Percentiles rank a stretch among this genome's conserved stretches.
phyloP scores from a whole-genome alignment of 331 rosid genomes.

The Rhamnella rubrinervis region DNA sequence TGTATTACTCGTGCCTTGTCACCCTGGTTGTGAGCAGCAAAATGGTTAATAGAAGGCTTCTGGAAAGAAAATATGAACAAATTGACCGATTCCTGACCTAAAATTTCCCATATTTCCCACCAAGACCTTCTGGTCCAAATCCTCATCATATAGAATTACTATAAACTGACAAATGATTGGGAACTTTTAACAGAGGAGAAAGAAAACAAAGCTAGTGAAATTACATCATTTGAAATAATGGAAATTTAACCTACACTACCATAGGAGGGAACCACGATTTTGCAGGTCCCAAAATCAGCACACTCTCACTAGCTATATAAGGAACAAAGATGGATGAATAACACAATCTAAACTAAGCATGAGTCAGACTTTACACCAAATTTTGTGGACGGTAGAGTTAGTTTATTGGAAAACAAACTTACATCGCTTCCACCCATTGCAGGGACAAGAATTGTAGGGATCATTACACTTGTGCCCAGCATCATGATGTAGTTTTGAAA shows the following conservation, averaged over 20 bases:
- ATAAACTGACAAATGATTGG: no score
- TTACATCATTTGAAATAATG: background rate
- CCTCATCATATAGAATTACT: background rate
- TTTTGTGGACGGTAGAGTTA: background rate
- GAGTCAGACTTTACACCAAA: background rate
- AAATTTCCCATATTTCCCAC: background rate
- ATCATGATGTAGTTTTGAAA: conserved; percentile 95
- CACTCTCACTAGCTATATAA: background rate
- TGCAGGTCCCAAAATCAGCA: background rate
- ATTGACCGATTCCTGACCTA: background rate
- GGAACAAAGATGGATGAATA: background rate
- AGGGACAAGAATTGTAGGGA: conserved; percentile 78
- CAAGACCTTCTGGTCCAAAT: background rate
- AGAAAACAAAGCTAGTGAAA: background rate
- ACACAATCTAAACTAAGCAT: background rate
- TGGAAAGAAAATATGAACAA: background rate
- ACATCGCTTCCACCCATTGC: conserved; percentile 96
- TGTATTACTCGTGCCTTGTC: conserved; percentile 93
- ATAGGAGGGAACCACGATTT: background rate
- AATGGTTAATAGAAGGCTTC: background rate
- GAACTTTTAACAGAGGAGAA: background rate
- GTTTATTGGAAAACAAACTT: conserved; percentile 31
- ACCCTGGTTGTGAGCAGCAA: conserved; percentile 53
- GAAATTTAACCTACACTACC: background rate
- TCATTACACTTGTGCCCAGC: conserved; percentile 95